A percentile compares a stretch with the other conserved stretches of the same genome.
These are phyloP conservation scores for Vanderwaltozyma yarrowii DNA, from an alignment of 805 yeast genomes.

Conservation along the genomic window DNA sequence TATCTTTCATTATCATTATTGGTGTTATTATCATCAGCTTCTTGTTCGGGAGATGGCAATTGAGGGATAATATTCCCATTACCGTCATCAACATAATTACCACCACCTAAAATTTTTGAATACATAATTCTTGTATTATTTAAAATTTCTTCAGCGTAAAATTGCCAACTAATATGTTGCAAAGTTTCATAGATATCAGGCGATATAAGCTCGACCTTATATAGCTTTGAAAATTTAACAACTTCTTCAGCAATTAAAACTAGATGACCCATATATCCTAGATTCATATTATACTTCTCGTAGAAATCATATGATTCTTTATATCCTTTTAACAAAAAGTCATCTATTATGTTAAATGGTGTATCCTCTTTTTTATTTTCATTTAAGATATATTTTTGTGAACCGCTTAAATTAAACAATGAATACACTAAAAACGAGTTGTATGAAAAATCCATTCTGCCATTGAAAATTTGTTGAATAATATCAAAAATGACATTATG, in stretches of 20 bases:
- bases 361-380: background rate
- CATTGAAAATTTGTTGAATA: constrained; percentile 88
- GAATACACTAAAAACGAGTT: constrained; percentile 57
- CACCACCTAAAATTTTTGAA: constrained; percentile 29
- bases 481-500: constrained; percentile 96
- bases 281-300: constrained; percentile 48
- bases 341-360: constrained; percentile 50
- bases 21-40: constrained; percentile 1
- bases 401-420: constrained; percentile 17
- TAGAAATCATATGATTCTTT: constrained; percentile 49
- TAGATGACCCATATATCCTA: constrained; percentile 97
- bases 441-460: constrained; percentile 74
- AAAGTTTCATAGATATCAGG: constrained; percentile 20
- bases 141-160: constrained; percentile 22
- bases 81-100: constrained; percentile 24
- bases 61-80: constrained; percentile 22
- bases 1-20: background rate
- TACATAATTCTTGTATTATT: constrained; percentile 28
- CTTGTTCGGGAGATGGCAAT: constrained; percentile 6
- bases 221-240: constrained; percentile 60
- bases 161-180: constrained; percentile 19
- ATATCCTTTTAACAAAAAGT: constrained; percentile 54
- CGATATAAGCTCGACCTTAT: constrained; percentile 27
- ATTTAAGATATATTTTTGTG: constrained; percentile 10
- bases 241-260: constrained; percentile 92